These are phyloP conservation scores for Neolentinus lepideus DNA, from an alignment of 1,284 basidiomycete species.

Conservation along the genomic window DNA sequence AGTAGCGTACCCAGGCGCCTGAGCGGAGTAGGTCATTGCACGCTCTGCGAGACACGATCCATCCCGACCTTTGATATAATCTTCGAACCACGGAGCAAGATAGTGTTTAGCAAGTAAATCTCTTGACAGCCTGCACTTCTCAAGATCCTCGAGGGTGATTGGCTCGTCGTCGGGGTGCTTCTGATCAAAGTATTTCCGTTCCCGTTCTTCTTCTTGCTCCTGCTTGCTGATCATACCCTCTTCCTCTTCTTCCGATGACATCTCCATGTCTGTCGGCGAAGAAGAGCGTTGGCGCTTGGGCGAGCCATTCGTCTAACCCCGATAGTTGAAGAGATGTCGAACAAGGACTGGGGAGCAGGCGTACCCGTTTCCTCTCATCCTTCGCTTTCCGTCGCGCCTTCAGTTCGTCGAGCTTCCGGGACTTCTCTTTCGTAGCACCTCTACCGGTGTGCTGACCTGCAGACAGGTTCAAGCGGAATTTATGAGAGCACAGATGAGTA, in stretches of 20 bases:
- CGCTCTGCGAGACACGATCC: constrained; percentile 16
- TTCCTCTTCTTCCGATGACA: constrained; percentile 62
- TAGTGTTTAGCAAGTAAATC: constrained; percentile 57
- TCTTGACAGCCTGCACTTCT: constrained; percentile 53
- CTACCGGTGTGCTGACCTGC: constrained; percentile 69
- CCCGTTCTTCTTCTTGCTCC: constrained; percentile 64
- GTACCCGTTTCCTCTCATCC: constrained; percentile 66
- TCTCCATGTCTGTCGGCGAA: constrained; percentile 77
- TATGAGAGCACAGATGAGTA: constrained; percentile 4
- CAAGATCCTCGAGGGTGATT: constrained; percentile 47
- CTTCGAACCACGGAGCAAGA: constrained; percentile 70
- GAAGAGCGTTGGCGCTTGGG: constrained; percentile 64
- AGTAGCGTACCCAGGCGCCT: constrained; percentile 80
- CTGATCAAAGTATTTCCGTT: constrained; percentile 26
- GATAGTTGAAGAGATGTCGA: constrained; percentile 10
- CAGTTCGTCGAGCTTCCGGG: constrained; percentile 72
- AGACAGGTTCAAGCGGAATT: constrained; percentile 3
- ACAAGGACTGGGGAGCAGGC: constrained; percentile 13
- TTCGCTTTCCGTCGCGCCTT: constrained; percentile 79
- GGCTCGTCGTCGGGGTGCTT: constrained; percentile 39
- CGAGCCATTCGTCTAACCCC: constrained; percentile 36
- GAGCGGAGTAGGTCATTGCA: constrained; percentile 17
- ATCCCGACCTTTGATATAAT: constrained; percentile 65
- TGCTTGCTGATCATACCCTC: constrained; percentile 67
- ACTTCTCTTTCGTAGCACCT: constrained; percentile 81